Evolutionary conservation across 768 basidiomycete species (phyloP).

Genomic region (Trametes punicea): DNA sequence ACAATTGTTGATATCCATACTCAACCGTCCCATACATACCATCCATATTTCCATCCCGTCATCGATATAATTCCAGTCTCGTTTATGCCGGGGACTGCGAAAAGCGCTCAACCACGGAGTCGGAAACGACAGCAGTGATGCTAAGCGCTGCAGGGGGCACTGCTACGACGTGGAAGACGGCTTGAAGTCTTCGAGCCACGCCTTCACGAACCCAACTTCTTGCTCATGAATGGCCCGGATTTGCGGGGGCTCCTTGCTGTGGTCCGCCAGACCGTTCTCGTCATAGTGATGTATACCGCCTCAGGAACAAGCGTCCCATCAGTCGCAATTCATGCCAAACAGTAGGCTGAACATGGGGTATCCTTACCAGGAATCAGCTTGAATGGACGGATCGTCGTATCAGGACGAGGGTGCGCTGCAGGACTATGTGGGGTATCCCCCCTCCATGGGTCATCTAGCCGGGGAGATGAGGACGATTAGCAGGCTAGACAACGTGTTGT

Average conservation of each 20-base stretch:
- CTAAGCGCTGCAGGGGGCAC: too few relatives aligned
- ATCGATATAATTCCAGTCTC: neutral
- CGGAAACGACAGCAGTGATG: too few relatives aligned
- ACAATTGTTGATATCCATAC: constrained; percentile 11
- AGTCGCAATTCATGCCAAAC: neutral
- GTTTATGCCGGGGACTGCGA: too few relatives aligned
- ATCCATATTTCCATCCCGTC: neutral
- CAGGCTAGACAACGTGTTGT: neutral
- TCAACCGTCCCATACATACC: neutral
- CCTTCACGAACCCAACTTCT: constrained; percentile 72
- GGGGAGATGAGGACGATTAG: neutral
- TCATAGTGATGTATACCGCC: constrained; percentile 65
- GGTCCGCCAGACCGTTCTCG: constrained; percentile 69
- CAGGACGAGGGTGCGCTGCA: constrained; percentile 60
- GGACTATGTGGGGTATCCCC: constrained; percentile 79
- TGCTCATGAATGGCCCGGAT: constrained; percentile 79
- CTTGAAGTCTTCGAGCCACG: constrained; percentile 57
- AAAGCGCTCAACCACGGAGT: too few relatives aligned
- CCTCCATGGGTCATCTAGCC: constrained; percentile 82
- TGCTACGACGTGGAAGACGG: neutral
- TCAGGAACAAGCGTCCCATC: neutral
- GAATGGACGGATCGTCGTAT: constrained; percentile 74
- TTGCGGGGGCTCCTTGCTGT: constrained; percentile 62
- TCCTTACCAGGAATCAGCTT: constrained; percentile 76
- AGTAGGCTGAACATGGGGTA: neutral